A percentile compares a stretch with the other conserved stretches of the same genome.
Conservation (phyloP, 192 early-diverging fungal genomes). For the Podila clonocystis region DNA sequence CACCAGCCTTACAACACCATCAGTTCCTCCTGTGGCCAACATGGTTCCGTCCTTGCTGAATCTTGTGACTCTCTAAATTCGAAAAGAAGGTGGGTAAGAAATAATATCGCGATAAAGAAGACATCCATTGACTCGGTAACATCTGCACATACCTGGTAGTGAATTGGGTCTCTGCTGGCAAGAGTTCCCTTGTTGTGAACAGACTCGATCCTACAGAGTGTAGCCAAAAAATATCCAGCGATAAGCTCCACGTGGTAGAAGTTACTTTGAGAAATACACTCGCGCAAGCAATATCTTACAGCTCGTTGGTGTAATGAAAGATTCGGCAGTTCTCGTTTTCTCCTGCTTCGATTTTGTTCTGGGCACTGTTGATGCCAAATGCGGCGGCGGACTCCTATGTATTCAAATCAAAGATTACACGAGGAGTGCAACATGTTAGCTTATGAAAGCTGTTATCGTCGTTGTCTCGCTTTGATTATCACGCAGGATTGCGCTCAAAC, state of each 20-base stretch:
- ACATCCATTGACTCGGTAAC: not conserved
- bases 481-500: not conserved
- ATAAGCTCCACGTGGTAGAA: too few relatives aligned
- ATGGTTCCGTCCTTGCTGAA: constrained; percentile 75
- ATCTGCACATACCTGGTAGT: constrained; percentile 61
- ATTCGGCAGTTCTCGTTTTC: constrained; percentile 82
- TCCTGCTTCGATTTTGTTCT: constrained; percentile 71
- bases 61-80: constrained; percentile 61
- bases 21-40: constrained; percentile 74
- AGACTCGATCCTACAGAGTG: constrained; percentile 44
- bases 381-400: constrained; percentile 65
- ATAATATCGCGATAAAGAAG: not conserved
- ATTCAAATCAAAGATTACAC: not conserved
- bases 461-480: not conserved
- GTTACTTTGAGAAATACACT: not conserved
- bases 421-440: not conserved
- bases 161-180: constrained; percentile 58
- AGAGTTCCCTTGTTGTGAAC: constrained; percentile 55
- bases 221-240: too few relatives aligned
- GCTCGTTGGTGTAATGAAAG: constrained; percentile 67
- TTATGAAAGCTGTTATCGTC: not conserved
- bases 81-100: not conserved
- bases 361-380: constrained; percentile 78
- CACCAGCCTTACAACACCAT: constrained; percentile 65
- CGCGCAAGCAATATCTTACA: constrained; percentile 19